phyloP scores from a whole-genome alignment of 768 basidiomycete species.

The Rhodotorula graminis region DNA sequence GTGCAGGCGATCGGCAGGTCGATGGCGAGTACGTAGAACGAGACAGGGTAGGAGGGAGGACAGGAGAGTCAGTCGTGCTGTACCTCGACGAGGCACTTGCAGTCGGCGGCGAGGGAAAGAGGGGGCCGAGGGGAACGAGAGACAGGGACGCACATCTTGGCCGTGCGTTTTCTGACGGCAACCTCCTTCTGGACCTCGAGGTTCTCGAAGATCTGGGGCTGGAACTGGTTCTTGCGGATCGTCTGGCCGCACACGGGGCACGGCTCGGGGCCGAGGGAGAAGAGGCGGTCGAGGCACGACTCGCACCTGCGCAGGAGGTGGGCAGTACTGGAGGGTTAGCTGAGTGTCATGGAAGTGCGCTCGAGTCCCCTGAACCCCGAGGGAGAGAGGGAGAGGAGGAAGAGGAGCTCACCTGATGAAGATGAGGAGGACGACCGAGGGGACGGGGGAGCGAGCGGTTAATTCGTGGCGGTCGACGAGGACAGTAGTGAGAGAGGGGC shows the following conservation, averaged over 20 bases:
- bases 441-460: too few species aligned
- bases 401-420: background rate
- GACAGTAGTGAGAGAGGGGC: conserved; percentile 28
- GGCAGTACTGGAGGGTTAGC: too few species aligned
- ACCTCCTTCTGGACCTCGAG: conserved; percentile 91
- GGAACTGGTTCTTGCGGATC: conserved; percentile 87
- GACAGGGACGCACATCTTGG: conserved; percentile 68
- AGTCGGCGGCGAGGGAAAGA: background rate
- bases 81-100: background rate
- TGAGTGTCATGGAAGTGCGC: too few species aligned
- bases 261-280: conserved; percentile 89
- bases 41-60: too few species aligned
- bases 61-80: too few species aligned
- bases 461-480: too few species aligned
- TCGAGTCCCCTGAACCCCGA: too few species aligned
- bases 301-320: conserved; percentile 67
- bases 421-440: background rate
- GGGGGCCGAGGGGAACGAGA: background rate
- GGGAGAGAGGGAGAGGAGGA: background rate
- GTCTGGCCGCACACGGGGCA: conserved; percentile 89
- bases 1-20: too few species aligned
- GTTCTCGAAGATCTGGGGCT: conserved; percentile 90
- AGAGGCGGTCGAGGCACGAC: conserved; percentile 92
- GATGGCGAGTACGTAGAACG: too few species aligned
- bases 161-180: conserved; percentile 74